Percentiles rank a stretch among this genome's conserved stretches.
phyloP scores from a whole-genome alignment of 768 basidiomycete species.

The Daedaleopsis nitida region DNA sequence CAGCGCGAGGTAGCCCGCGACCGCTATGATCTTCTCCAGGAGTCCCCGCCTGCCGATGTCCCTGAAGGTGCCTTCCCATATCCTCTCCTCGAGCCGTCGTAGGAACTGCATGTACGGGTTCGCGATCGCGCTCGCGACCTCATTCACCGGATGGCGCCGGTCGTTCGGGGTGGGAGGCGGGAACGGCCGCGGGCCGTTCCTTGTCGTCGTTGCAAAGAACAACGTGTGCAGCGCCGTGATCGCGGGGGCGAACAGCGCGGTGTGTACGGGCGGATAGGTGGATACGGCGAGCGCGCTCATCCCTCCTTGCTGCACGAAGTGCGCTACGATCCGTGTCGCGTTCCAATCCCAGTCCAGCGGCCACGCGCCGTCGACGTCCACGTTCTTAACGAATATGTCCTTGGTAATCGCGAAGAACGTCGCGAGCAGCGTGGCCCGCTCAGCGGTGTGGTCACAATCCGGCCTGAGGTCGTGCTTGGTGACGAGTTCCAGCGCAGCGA shows the following conservation, averaged over 20 bases:
- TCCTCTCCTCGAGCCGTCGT: neutral
- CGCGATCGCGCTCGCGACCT: neutral
- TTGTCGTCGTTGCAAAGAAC: neutral
- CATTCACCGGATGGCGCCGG: neutral
- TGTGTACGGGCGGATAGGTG: neutral
- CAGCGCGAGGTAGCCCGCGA: neutral
- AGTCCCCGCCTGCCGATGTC: neutral
- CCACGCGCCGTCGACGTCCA: neutral
- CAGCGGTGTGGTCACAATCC: neutral
- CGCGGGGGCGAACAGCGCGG: neutral
- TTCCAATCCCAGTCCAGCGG: neutral
- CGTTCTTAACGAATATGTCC: neutral
- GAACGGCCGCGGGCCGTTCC: neutral
- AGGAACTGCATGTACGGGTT: neutral
- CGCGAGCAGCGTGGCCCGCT: neutral
- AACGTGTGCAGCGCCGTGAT: neutral
- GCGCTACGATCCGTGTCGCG: neutral
- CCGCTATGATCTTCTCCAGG: neutral
- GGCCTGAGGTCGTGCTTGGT: neutral
- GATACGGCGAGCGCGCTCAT: neutral
- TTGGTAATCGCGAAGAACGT: neutral
- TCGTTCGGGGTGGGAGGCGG: neutral
- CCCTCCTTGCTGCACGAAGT: neutral
- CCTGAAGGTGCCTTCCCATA: neutral
- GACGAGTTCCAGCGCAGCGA: neutral